These are phyloP conservation scores for Pezicula carpinea DNA, from an alignment of 2,329 filamentous ascomycete genomes.

Conservation along the genomic window DNA sequence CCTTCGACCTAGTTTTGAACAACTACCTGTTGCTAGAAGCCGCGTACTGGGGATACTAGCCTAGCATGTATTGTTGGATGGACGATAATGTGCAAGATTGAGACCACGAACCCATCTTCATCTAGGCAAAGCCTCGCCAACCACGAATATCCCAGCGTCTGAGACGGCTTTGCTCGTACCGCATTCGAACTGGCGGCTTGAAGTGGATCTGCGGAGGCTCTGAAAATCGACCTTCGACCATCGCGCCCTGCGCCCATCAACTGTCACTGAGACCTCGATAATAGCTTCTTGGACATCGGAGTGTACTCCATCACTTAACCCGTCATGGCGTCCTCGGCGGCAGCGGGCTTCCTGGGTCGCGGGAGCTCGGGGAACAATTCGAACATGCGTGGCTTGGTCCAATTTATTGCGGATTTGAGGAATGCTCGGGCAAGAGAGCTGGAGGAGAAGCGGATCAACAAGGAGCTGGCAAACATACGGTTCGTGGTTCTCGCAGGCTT, in stretches of 20 bases:
- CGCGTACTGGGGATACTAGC: not conserved
- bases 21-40: not conserved
- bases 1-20: not conserved
- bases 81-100: slow-evolving; percentile 1
- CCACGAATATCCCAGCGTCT: not conserved
- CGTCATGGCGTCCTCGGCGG: slow-evolving; percentile 26
- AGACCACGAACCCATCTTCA: not conserved
- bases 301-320: not conserved
- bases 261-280: not conserved
- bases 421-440: slow-evolving; percentile 93
- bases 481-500: slow-evolving; percentile 31
- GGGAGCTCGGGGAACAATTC: slow-evolving; percentile 57
- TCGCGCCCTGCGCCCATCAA: not conserved
- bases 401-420: slow-evolving; percentile 94
- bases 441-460: slow-evolving; percentile 99
- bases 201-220: not conserved
- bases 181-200: too few species aligned
- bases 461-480: slow-evolving; percentile 97
- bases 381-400: slow-evolving; percentile 80
- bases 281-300: not conserved
- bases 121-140: not conserved
- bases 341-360: slow-evolving; percentile 59
- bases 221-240: not conserved
- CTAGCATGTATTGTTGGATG: slow-evolving; percentile 1
- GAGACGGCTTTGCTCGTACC: too few species aligned